phyloP scores from a whole-genome alignment of 2,329 filamentous ascomycete genomes.

The Sporothrix brasiliensis region DNA sequence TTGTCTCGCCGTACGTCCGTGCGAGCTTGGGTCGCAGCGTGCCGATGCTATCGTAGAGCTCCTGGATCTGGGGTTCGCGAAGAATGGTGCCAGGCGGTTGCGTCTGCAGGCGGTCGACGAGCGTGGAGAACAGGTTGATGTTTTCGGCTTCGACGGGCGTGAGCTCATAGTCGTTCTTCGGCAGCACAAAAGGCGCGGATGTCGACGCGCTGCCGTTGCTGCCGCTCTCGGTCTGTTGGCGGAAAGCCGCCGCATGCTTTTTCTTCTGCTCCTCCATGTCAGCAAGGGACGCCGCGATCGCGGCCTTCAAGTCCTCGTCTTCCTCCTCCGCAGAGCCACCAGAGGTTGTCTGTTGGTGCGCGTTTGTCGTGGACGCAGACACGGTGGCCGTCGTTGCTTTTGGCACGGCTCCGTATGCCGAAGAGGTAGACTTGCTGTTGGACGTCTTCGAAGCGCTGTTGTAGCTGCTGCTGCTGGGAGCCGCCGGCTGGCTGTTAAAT shows the following conservation, averaged over 20 bases:
- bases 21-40: slow-evolving; percentile 89
- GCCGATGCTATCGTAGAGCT: slow-evolving; percentile 97
- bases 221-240: slow-evolving; percentile 69
- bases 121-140: slow-evolving; percentile 90
- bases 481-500: slow-evolving; percentile 43
- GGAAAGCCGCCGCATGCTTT: slow-evolving; percentile 79
- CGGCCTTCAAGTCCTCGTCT: slow-evolving; percentile 89
- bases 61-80: slow-evolving; percentile 96
- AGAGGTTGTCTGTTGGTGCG: background rate
- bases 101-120: slow-evolving; percentile 92
- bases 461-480: slow-evolving; percentile 35
- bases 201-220: slow-evolving; percentile 45
- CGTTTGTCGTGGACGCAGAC: slow-evolving; percentile 28
- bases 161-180: slow-evolving; percentile 92
- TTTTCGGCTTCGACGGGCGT: slow-evolving; percentile 94
- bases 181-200: slow-evolving; percentile 60
- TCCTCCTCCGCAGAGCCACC: slow-evolving; percentile 58
- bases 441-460: slow-evolving; percentile 8
- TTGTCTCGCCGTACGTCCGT: slow-evolving; percentile 94
- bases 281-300: slow-evolving; percentile 89
- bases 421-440: slow-evolving; percentile 40
- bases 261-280: slow-evolving; percentile 99
- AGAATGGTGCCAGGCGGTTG: slow-evolving; percentile 94
- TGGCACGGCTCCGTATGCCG: slow-evolving; percentile 11
- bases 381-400: background rate